Conservation (phyloP, 768 basidiomycete species). For the Suillus discolor region DNA sequence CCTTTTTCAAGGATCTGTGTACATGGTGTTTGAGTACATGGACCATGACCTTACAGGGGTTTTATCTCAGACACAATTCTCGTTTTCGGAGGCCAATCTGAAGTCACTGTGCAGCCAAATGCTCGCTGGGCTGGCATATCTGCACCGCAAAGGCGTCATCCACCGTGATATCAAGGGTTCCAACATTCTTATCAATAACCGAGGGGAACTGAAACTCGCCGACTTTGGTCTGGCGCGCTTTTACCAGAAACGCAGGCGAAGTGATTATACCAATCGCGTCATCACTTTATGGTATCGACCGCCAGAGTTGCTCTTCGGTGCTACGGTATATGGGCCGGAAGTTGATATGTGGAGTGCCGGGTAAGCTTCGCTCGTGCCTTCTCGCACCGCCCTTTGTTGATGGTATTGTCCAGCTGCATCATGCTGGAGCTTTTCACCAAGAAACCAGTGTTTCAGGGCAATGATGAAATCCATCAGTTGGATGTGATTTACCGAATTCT, state of each 20-base stretch:
- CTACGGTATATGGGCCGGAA: slow-evolving; percentile 94
- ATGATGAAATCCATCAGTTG: slow-evolving; percentile 96
- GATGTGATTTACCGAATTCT: slow-evolving; percentile 90
- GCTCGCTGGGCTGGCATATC: slow-evolving; percentile 91
- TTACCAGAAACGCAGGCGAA: slow-evolving; percentile 86
- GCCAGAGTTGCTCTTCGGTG: slow-evolving; percentile 92
- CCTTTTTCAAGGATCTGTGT: slow-evolving; percentile 73
- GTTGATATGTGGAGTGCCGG: slow-evolving; percentile 99
- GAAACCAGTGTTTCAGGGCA: slow-evolving; percentile 97
- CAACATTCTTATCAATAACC: slow-evolving; percentile 91
- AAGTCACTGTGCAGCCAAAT: slow-evolving; percentile 97
- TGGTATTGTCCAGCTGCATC: slow-evolving; percentile 70
- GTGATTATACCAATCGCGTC: slow-evolving; percentile 99
- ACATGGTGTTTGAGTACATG: slow-evolving; percentile 99
- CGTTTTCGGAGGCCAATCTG: slow-evolving; percentile 82
- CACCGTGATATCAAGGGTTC: slow-evolving; percentile 99
- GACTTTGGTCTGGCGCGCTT: slow-evolving; percentile 98
- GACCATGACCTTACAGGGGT: slow-evolving; percentile 97
- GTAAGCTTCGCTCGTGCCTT: slow-evolving; percentile 44
- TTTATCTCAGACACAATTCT: slow-evolving; percentile 87
- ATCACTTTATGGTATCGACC: slow-evolving; percentile 99
- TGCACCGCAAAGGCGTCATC: slow-evolving; percentile 94
- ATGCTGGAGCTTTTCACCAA: slow-evolving; percentile 97
- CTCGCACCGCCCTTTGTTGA: background rate
- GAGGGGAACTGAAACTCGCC: slow-evolving; percentile 91